Base-by-base conservation (phyloP, 345 rosid genomes). In the Populus tremula region DNA sequence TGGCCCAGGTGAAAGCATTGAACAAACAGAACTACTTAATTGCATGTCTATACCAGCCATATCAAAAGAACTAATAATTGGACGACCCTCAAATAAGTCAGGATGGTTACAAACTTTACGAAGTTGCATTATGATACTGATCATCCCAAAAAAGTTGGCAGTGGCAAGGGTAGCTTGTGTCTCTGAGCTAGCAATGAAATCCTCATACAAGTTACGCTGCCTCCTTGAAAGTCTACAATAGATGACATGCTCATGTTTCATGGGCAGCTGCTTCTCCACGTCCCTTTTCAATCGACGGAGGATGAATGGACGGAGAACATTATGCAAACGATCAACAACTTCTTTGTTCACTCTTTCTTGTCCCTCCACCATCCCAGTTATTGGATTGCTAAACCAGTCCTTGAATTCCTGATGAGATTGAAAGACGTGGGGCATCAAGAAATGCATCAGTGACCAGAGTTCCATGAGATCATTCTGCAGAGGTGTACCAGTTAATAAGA, bases 81-180 rank as follows among this genome's bases (percentile, higher is more conserved):
- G 97, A 63, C 99, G 98, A 31, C 99, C 99, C 85, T 96, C 99
- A 85, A 96, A 96, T 78, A 96, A 89, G 81, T 96, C 98, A 18
- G 99, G 99, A 84, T 96, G 99, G 82, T 96, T 96, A 82, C 99
- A 96, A 75, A 96, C 99, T 88, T 96, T 96, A 71, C 99, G 98
- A 77, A 96, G 94, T 78, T 96, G 99, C 99, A 96, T 96, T 79
- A 96, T 94, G 83, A 96, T 86, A 81, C 98, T 94, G 79, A 96
- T 96, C 99, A 96, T 96, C 81, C 98, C 99, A 87, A 96, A 94
- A 83, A 96, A 96, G 81, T 92, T 96, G 80, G 94, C 82, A 87
- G 89, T 96, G 70, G 91, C 91, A 83, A 96, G 97, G 5, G 99
- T 96, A 73, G 98, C 94, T 86, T 96, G 99, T 23, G 99, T 96